phyloP scores from a whole-genome alignment of 805 yeast genomes.

The Lipomyces starkeyi region DNA sequence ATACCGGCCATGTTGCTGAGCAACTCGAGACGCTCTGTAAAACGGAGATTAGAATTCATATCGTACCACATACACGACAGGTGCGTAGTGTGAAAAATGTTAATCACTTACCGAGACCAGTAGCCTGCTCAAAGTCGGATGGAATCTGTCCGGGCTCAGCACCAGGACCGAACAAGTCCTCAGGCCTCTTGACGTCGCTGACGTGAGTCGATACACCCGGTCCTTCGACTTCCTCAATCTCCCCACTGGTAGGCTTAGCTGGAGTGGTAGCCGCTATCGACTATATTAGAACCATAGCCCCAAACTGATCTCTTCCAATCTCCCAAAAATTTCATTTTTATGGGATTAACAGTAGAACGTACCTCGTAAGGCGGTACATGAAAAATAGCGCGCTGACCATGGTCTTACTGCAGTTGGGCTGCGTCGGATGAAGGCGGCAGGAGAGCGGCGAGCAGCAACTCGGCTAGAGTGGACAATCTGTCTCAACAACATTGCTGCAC shows the following conservation, averaged over 20 bases:
- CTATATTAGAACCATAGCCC: background rate
- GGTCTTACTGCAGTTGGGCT: conserved; percentile 4
- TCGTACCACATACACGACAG: background rate
- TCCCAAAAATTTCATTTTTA: background rate
- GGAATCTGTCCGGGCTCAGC: conserved; percentile 86
- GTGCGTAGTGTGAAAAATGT: background rate
- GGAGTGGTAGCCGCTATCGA: background rate
- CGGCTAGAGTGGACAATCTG: conserved; percentile 26
- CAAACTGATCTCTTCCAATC: background rate
- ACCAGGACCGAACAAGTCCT: conserved; percentile 87
- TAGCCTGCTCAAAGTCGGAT: conserved; percentile 93
- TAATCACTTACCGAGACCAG: conserved; percentile 67
- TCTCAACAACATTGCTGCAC: conserved; percentile 21
- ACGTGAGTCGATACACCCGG: conserved; percentile 48
- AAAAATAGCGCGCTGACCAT: conserved; percentile 23
- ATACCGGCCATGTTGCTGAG: conserved; percentile 95
- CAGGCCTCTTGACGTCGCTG: conserved; percentile 78
- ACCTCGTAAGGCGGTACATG: conserved; percentile 28
- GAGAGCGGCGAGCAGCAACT: conserved; percentile 21
- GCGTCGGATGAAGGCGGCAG: conserved; percentile 11
- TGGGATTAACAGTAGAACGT: background rate
- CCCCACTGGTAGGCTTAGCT: conserved; percentile 5
- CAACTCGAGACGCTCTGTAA: conserved; percentile 87
- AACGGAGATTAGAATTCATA: background rate
- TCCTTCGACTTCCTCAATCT: conserved; percentile 7